A percentile compares a stretch with the other conserved stretches of the same genome.
These are phyloP conservation scores for Hypoxylon sp. DNA, from an alignment of 2,329 filamentous ascomycete genomes.

Conservation along the genomic window DNA sequence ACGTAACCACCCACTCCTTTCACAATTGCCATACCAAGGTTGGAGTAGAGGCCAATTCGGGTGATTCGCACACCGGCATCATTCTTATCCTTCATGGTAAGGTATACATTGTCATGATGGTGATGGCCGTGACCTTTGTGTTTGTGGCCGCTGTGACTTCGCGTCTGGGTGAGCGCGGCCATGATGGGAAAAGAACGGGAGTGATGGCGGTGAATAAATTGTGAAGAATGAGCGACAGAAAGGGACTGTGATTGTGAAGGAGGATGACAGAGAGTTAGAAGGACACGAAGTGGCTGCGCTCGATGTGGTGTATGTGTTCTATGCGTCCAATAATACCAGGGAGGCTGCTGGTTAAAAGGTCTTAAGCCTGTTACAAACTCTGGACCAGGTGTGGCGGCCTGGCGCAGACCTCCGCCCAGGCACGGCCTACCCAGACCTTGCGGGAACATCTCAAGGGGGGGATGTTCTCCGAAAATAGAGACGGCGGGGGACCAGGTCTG, in stretches of 20 bases:
- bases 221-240: conserved; percentile 39
- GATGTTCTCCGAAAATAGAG: conserved; percentile 18
- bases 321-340: conserved; percentile 47
- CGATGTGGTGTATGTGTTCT: conserved; percentile 38
- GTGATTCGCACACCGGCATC: conserved; percentile 97
- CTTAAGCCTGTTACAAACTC: conserved; percentile 39
- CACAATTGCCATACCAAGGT: conserved; percentile 92
- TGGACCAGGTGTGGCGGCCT: conserved; percentile 46
- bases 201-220: conserved; percentile 32
- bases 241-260: conserved; percentile 13
- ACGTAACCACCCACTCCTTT: conserved; percentile 94
- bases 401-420: conserved; percentile 49
- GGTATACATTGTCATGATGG: conserved; percentile 88
- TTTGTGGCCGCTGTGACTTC: conserved; percentile 67
- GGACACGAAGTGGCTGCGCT: conserved; percentile 43
- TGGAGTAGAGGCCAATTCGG: conserved; percentile 87
- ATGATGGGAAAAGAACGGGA: conserved; percentile 50
- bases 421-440: conserved; percentile 47
- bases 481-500: conserved; percentile 9
- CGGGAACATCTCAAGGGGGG: conserved; percentile 46
- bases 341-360: conserved; percentile 25
- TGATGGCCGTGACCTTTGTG: conserved; percentile 74
- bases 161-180: conserved; percentile 61
- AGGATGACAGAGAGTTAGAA: conserved; percentile 42
- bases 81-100: conserved; percentile 85